Evolutionary conservation across 441 rosid genomes (phyloP), one percentile per base, ranked within the genome.

Genomic region (Mallotus japonicus): DNA sequence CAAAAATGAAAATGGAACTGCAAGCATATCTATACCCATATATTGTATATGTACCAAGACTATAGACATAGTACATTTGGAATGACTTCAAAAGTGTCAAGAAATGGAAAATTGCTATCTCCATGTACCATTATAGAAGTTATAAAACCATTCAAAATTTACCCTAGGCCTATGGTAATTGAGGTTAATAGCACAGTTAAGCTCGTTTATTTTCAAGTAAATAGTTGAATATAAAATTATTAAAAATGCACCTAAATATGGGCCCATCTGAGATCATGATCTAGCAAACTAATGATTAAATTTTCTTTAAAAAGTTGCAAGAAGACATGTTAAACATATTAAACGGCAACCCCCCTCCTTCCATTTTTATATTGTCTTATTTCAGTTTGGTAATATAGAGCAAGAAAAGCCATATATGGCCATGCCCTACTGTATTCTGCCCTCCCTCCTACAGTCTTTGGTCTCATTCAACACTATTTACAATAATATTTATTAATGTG

Each of bases 201-300:
- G 60, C 12, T 16, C 5, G 6, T 37, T 37, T 37, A 37, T 3
- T 37, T 37, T 37, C 40, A 37, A 37, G 40, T 4, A 37, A 37
- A 3, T 37, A 37, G 40, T 37, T 37, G 40, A 37, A 37, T 37
- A 37, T 37, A 0, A 34, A 63, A 0, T 8, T 17, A 7, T 63
- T 42, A 40, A 5, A 42, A 50, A 40, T 37, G 9, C 34, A 66
- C 22, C 62, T 15, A 15, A 42, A 69, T 58, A 22, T 40, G 53
- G 62, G 62, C 17, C 62, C 55, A 42, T 20, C 9, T 3, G 16
- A 42, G 40, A 73, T 55, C 65, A 40, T 40, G 20, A 64, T 54
- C 51, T 64, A 42, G 53, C 44, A 64, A 73, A 42, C 47, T 46
- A 63, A 72, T 63, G 62, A 72, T 72, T 62, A 72, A 40, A 11